Evolutionary conservation across 371 early-diverging fungal genomes (phyloP), one percentile per base, ranked within the genome.

Genomic region (Homolaphlyctis polyrhiza): DNA sequence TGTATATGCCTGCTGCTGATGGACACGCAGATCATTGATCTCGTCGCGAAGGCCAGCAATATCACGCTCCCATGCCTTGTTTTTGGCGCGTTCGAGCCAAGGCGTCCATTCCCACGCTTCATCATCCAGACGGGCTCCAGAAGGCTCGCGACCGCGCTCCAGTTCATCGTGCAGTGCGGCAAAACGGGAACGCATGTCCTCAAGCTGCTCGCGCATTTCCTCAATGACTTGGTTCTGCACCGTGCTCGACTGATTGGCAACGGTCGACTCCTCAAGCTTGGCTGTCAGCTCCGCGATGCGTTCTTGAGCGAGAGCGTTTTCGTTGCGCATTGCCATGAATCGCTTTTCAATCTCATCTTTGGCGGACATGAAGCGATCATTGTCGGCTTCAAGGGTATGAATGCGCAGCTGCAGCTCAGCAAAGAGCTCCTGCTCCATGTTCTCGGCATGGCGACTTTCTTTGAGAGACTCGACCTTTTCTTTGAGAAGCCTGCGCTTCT

Each of bases 61-160:
- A 52, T 75, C 70, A 14, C 67, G 35, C 13, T 75, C 70, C 70
- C 69, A 75, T 21, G 43, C 61, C 62, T 72, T 66, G 29, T n/a
- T 28, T 32, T 58, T 23, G 27, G 70, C 63, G 14, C 67, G 59
- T 36, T 67, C 61, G 30, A 71, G 21, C 75, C 75, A 75, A 18
- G 62, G 60, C 35, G 61, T 70, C 71, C 71, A 71, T 35, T 71
- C 67, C 71, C 71, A 75, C 6, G 61, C 61, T 21, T 47, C 57
- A 14, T 62, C 16, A 29, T 2, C 4, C 8, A 39, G 25, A 39
- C 34, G 16, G 33, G 3, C 30, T 11, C 30, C 21, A 58, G 50
- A 21, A 58, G 8, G 27, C 33, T 18, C 29, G 16, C 35, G 60
- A 0, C 21, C 57, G 8, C 30, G 35, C 32, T n/a, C 50, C 58